Evolutionary conservation across 108 stramenopile genomes (phyloP).

Genomic region (Nitzschia sp.): DNA sequence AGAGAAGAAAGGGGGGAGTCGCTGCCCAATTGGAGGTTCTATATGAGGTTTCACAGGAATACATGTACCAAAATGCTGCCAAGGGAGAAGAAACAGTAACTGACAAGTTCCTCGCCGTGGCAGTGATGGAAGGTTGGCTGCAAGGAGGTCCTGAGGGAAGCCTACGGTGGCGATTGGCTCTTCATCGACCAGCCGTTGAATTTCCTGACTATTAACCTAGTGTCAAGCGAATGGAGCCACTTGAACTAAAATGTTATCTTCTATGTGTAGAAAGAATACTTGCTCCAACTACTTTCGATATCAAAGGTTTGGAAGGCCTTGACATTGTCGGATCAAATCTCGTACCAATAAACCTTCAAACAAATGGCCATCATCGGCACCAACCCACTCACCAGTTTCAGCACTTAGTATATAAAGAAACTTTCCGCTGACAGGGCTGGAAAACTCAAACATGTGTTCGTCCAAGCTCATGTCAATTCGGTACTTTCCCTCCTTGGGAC

Average conservation of each 20-base stretch:
- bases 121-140: constrained; percentile 55
- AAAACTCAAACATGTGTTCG: constrained; percentile 43
- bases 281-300: background rate
- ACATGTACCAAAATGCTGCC: constrained; percentile 3
- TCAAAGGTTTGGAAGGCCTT: constrained; percentile 75
- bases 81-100: constrained; percentile 16
- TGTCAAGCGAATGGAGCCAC: background rate
- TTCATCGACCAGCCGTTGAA: constrained; percentile 49
- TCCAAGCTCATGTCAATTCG: constrained; percentile 43
- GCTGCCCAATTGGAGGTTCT: constrained; percentile 42
- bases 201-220: constrained; percentile 36
- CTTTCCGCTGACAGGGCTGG: constrained; percentile 71
- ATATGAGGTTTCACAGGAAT: constrained; percentile 33
- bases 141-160: constrained; percentile 38
- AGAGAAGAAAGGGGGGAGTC: constrained; percentile 18
- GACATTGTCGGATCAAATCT: constrained; percentile 78
- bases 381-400: constrained; percentile 65
- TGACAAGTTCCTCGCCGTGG: constrained; percentile 33
- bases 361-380: constrained; percentile 66
- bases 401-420: constrained; percentile 56
- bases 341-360: constrained; percentile 77
- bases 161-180: constrained; percentile 49
- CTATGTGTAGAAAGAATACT: background rate
- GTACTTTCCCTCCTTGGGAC: constrained; percentile 53
- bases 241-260: background rate